Base-by-base conservation (phyloP, 805 yeast species). In the Ogataea ramenticola region DNA sequence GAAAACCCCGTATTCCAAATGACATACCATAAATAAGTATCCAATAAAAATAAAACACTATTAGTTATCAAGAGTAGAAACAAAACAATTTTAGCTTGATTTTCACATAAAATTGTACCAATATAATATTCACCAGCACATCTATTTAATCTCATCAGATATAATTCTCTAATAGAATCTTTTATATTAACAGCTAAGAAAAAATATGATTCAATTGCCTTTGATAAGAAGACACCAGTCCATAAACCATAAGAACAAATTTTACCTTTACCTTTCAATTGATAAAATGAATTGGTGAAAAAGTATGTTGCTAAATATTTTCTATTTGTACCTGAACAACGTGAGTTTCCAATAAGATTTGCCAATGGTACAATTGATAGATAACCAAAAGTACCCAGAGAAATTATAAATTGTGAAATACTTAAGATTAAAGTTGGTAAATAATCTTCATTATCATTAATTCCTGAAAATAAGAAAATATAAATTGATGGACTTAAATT, bases 11-110 rank as follows among this genome's bases (percentile, higher is more conserved):
- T 82, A 55, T 81, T 86, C 77, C 91, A 83, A 34, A 86, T 71
- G 45, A 86, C 86, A 53, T 85, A 86, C 96, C 96, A 86, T 16
- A 86, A 65, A 53, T 86, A 86, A 0, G 95, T 86, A 52, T 86
- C 96, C 44, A 86, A 71, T 51, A 84, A 83, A 60, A 86, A 86
- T 36, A 86, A 64, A 0, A 81, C 72, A 49, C 83, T 61, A 56
- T 85, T 90, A 0, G 89, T 80, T 11, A 77, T 34, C 16, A 75
- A 56, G 51, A 86, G 69, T 46, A 83, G 62, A 0, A 57, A 55
- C 16, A 86, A 61, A 1, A 86, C 67, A 22, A 86, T 64, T 11
- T 56, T 59, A 1, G 93, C 75, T 43, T 83, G 90, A 35, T 64
- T 55, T 11, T 60, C 56, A 56, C 95, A 86, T 2, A 82, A 46